phyloP scores from a whole-genome alignment of 2,329 filamentous ascomycete genomes.

The Diaporthe sp. region DNA sequence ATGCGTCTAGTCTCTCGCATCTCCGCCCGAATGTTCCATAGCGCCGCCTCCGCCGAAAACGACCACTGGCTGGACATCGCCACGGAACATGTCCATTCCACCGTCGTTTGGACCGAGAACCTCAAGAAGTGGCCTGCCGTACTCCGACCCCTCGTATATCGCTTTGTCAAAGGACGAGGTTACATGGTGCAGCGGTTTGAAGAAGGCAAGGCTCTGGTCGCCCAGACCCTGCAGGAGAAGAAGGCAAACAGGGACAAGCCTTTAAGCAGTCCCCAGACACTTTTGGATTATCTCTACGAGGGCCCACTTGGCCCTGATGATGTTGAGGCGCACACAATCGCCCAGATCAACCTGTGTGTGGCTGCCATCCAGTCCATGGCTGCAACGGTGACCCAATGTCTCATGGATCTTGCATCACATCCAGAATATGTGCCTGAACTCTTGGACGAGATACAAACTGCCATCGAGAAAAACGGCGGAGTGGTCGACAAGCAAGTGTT shows the following conservation, averaged over 20 bases:
- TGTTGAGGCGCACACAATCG: constrained; percentile 16
- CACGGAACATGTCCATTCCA: not conserved
- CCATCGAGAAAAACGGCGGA: not conserved
- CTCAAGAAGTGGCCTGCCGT: not conserved
- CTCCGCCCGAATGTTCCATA: not conserved
- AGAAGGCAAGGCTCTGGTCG: not conserved
- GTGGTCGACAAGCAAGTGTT: not conserved
- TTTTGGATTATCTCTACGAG: constrained; percentile 8
- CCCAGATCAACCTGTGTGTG: constrained; percentile 14
- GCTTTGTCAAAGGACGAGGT: not conserved
- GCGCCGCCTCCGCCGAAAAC: constrained; percentile 1
- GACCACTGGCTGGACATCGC: constrained; percentile 3
- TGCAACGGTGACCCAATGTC: constrained; percentile 1
- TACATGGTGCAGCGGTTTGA: constrained; percentile 4
- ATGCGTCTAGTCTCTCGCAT: constrained; percentile 1
- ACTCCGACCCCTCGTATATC: not conserved
- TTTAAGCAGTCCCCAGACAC: not conserved
- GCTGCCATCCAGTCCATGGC: constrained; percentile 30
- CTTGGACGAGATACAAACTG: not conserved
- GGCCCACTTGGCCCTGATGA: not conserved
- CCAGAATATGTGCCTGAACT: not conserved
- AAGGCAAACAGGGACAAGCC: not conserved
- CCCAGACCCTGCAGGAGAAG: not conserved
- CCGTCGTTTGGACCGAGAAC: not conserved
- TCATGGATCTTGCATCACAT: constrained; percentile 10